These are phyloP conservation scores for Pleurotus tuber-regium DNA, from an alignment of 768 basidiomycete species.

Conservation along the genomic window DNA sequence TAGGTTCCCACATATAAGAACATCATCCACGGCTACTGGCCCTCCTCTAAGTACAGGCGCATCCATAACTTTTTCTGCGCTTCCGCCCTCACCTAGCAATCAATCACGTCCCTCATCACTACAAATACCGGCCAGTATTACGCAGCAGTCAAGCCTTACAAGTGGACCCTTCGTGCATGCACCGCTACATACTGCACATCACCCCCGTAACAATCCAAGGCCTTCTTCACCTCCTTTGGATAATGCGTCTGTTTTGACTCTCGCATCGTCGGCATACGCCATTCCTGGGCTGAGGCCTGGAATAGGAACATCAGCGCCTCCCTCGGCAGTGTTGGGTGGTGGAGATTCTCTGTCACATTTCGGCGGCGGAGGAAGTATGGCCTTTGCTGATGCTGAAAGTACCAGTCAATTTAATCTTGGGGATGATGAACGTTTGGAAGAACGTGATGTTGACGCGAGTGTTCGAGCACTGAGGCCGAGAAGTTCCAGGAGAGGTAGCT, in stretches of 20 bases:
- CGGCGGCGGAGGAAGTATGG: conserved; percentile 47
- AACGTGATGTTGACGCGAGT: conserved; percentile 81
- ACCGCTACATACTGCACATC: conserved; percentile 86
- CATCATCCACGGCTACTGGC: conserved; percentile 52
- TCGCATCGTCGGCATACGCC: conserved; percentile 92
- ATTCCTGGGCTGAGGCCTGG: conserved; percentile 56
- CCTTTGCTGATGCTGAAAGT: conserved; percentile 61
- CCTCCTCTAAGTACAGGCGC: conserved; percentile 44
- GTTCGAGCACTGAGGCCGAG: conserved; percentile 86
- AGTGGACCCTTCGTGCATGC: conserved; percentile 59
- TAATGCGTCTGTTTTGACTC: conserved; percentile 89
- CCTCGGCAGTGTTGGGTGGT: conserved; percentile 47
- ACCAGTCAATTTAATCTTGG: conserved; percentile 65
- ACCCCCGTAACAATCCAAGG: conserved; percentile 93
- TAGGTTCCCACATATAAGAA: conserved; percentile 61
- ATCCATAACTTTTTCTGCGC: conserved; percentile 73
- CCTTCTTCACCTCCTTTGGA: conserved; percentile 89
- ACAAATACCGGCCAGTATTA: conserved; percentile 29
- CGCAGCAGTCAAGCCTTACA: conserved; percentile 22
- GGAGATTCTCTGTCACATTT: conserved; percentile 73
- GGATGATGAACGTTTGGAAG: conserved; percentile 63
- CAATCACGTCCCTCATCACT: conserved; percentile 43
- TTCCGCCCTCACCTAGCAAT: conserved; percentile 44
- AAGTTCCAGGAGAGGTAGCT: conserved; percentile 84
- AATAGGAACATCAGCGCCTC: conserved; percentile 40